Evolutionary conservation across 2,329 filamentous ascomycete species (phyloP).

Genomic region (Trichoderma sp.): DNA sequence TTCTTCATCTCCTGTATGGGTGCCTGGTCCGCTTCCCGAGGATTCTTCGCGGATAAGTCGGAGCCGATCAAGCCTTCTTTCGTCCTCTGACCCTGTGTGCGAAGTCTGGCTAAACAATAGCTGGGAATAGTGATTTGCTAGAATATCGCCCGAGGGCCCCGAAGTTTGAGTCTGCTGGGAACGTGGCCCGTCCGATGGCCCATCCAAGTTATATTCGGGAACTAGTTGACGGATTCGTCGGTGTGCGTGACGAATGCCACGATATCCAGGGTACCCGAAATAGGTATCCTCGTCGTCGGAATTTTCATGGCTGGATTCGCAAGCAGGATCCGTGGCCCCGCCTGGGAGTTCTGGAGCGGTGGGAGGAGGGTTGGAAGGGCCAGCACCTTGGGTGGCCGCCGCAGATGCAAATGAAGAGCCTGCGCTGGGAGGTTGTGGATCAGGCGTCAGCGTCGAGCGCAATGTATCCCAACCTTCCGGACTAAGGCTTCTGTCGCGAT

Average conservation of each 20-base stretch:
- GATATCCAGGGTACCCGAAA: conserved; percentile 39
- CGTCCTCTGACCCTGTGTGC: conserved; percentile 37
- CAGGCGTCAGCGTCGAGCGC: conserved; percentile 77
- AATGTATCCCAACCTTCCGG: conserved; percentile 82
- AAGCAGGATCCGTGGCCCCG: conserved; percentile 47
- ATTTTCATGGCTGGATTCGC: conserved; percentile 59
- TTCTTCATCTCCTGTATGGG: conserved; percentile 43
- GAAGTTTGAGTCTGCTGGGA: not conserved
- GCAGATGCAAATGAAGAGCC: conserved; percentile 81
- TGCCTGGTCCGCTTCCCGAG: not conserved
- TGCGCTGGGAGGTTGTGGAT: conserved; percentile 77
- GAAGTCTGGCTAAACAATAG: conserved; percentile 33
- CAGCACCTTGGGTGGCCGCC: conserved; percentile 47
- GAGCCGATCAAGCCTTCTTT: conserved; percentile 21
- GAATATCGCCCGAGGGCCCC: not conserved
- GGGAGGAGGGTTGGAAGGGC: conserved; percentile 46
- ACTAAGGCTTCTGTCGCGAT: conserved; percentile 82
- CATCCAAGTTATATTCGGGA: conserved; percentile 31
- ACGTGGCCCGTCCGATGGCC: conserved; percentile 27
- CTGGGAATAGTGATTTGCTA: not conserved
- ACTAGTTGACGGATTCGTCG: conserved; percentile 28
- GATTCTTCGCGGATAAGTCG: conserved; percentile 24
- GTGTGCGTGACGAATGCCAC: conserved; percentile 9
- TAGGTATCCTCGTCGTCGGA: conserved; percentile 60
- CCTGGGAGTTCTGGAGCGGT: conserved; percentile 44